phyloP scores from a whole-genome alignment of 495 filamentous ascomycete genomes.

The Xylaria telfairii region DNA sequence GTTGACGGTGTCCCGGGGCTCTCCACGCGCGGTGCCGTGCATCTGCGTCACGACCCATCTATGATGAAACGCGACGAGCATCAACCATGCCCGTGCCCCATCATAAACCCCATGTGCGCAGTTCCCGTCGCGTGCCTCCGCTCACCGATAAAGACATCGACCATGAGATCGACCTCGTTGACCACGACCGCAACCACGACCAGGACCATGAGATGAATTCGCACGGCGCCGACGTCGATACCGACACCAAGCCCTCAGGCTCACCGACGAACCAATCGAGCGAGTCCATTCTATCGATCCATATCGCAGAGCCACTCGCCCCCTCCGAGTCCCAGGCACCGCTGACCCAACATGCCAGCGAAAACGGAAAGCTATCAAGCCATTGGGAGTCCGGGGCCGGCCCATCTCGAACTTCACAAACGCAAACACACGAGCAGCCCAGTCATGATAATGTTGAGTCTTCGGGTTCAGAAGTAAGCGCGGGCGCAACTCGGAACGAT shows the following conservation, averaged over 20 bases:
- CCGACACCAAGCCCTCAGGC: constrained; percentile 32
- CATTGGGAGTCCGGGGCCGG: constrained; percentile 25
- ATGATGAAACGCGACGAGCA: constrained; percentile 15
- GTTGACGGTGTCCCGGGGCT: background rate
- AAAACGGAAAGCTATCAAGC: constrained; percentile 17
- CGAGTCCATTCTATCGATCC: constrained; percentile 23
- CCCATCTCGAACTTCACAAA: constrained; percentile 26
- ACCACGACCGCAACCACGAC: too few species aligned
- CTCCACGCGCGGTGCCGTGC: constrained; percentile 16
- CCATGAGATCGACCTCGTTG: constrained; percentile 69
- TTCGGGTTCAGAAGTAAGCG: constrained; percentile 16
- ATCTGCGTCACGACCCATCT: constrained; percentile 15
- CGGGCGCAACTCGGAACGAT: constrained; percentile 10
- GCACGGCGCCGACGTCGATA: too few species aligned
- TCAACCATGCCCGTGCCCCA: constrained; percentile 54
- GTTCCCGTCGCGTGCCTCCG: constrained; percentile 54
- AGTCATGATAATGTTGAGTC: background rate
- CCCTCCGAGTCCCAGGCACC: constrained; percentile 30
- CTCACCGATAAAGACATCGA: constrained; percentile 63
- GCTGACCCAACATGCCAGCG: constrained; percentile 26
- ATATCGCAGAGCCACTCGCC: constrained; percentile 27
- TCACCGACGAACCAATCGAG: constrained; percentile 9
- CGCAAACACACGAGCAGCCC: constrained; percentile 23
- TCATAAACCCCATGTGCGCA: constrained; percentile 48
- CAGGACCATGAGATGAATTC: too few species aligned